Evolutionary conservation across 495 filamentous ascomycete species (phyloP).

Genomic region (Penicillium simplicissimum): DNA sequence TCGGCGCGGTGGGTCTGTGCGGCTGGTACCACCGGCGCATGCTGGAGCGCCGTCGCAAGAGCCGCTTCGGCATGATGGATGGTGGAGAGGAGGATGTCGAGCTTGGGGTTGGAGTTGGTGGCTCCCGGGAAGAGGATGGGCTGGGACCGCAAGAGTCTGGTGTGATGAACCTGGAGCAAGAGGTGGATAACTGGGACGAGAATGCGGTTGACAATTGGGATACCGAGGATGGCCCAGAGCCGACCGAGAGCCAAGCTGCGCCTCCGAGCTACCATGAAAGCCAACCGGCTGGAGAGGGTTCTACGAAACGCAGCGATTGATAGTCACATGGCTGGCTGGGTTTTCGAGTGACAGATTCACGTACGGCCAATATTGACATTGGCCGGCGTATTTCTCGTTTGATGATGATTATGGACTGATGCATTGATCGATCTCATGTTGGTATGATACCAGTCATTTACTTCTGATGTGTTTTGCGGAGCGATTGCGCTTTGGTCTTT

Average conservation of each 20-base stretch:
- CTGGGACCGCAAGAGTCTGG: conserved; percentile 59
- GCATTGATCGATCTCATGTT: conserved; percentile 24
- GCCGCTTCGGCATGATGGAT: conserved; percentile 67
- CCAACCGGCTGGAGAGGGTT: conserved; percentile 8
- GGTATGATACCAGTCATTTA: conserved; percentile 21
- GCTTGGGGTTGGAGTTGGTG: conserved; percentile 51
- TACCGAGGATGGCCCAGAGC: conserved; percentile 50
- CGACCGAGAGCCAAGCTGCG: conserved; percentile 13
- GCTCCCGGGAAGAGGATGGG: conserved; percentile 50
- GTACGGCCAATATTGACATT: neutral
- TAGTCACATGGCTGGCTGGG: neutral
- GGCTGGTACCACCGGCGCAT: conserved; percentile 93
- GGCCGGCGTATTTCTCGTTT: neutral
- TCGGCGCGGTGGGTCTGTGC: conserved; percentile 68
- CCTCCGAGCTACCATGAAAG: conserved; percentile 27
- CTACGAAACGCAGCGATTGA: conserved; percentile 27
- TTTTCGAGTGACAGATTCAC: neutral
- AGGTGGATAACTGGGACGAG: conserved; percentile 84
- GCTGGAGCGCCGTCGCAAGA: conserved; percentile 82
- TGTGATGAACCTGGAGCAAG: conserved; percentile 60
- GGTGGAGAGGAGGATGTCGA: conserved; percentile 56
- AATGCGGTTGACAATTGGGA: conserved; percentile 76
- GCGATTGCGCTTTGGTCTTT: conserved; percentile 8
- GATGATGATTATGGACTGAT: conserved; percentile 24
- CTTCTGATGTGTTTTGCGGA: conserved; percentile 13